phyloP scores from a whole-genome alignment of 768 basidiomycete genomes.

The Gymnopilus junonius region DNA sequence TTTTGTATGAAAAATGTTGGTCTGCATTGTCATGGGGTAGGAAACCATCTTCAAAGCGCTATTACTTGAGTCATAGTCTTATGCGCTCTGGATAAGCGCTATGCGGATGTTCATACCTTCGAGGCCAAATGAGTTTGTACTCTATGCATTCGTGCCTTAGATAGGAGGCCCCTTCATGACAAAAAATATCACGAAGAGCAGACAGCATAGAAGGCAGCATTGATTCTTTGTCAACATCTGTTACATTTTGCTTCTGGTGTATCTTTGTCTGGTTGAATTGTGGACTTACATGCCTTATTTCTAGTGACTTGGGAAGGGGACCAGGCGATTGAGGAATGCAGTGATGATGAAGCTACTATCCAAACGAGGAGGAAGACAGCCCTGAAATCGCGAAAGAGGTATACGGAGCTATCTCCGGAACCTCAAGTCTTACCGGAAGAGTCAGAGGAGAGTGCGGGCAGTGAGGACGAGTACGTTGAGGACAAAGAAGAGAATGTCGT shows the following conservation, averaged over 20 bases:
- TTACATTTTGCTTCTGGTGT: not conserved
- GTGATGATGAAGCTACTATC: slow-evolving; percentile 29
- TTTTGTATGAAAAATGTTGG: slow-evolving; percentile 9
- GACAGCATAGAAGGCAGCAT: not conserved
- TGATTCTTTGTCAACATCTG: slow-evolving; percentile 4
- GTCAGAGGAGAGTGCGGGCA: slow-evolving; percentile 53
- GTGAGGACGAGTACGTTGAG: slow-evolving; percentile 76
- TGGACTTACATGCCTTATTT: slow-evolving; percentile 18
- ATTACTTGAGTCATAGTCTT: slow-evolving; percentile 23
- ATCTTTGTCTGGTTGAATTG: not conserved
- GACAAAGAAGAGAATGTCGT: slow-evolving; percentile 40
- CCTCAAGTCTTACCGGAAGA: slow-evolving; percentile 37
- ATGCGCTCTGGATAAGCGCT: slow-evolving; percentile 12
- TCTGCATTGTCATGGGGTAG: slow-evolving; percentile 14
- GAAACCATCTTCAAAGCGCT: slow-evolving; percentile 11
- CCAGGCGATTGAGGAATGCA: slow-evolving; percentile 56
- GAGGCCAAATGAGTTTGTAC: slow-evolving; percentile 6
- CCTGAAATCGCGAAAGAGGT: slow-evolving; percentile 25
- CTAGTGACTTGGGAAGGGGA: slow-evolving; percentile 78
- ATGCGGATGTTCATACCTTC: slow-evolving; percentile 2
- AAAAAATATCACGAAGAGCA: not conserved
- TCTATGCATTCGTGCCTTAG: slow-evolving; percentile 2
- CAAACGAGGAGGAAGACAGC: slow-evolving; percentile 35
- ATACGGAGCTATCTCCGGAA: slow-evolving; percentile 23
- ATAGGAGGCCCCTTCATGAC: not conserved